These are phyloP conservation scores for Boletus reticulatus DNA, from an alignment of 768 basidiomycete genomes.

Conservation along the genomic window DNA sequence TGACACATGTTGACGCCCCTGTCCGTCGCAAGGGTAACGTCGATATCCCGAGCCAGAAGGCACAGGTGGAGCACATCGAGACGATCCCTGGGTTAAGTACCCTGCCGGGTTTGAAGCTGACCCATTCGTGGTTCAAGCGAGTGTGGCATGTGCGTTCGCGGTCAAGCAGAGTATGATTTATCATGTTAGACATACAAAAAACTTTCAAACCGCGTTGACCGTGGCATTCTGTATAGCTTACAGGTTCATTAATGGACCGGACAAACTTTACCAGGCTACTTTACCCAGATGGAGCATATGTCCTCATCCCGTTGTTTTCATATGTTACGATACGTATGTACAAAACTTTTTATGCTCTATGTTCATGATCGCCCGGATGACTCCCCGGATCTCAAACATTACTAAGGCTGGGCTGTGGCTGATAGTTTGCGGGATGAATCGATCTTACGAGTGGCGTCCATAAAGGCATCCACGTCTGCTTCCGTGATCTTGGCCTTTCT, in stretches of 20 bases:
- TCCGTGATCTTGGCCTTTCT: constrained; percentile 80
- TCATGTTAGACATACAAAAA: background rate
- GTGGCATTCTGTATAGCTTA: background rate
- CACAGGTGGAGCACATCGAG: constrained; percentile 20
- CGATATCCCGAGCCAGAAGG: background rate
- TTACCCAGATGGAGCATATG: constrained; percentile 5
- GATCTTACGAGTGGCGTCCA: constrained; percentile 80
- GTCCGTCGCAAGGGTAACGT: background rate
- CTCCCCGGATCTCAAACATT: background rate
- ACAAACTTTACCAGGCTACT: constrained; percentile 1
- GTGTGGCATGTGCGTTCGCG: constrained; percentile 33
- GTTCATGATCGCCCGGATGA: background rate
- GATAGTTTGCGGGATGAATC: constrained; percentile 46
- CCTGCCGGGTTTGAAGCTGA: constrained; percentile 23
- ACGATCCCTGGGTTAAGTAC: constrained; percentile 18
- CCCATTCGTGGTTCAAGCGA: constrained; percentile 31
- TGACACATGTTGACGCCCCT: constrained; percentile 16
- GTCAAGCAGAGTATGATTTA: constrained; percentile 19
- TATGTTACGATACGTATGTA: background rate
- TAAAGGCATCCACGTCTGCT: constrained; percentile 69
- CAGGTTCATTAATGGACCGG: background rate
- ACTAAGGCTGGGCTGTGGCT: background rate
- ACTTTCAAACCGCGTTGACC: constrained; percentile 10
- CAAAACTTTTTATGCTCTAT: background rate
- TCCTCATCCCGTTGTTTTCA: background rate